Conservation (phyloP, 2,329 filamentous ascomycete species). For the Allantophomopsis cytisporea region DNA sequence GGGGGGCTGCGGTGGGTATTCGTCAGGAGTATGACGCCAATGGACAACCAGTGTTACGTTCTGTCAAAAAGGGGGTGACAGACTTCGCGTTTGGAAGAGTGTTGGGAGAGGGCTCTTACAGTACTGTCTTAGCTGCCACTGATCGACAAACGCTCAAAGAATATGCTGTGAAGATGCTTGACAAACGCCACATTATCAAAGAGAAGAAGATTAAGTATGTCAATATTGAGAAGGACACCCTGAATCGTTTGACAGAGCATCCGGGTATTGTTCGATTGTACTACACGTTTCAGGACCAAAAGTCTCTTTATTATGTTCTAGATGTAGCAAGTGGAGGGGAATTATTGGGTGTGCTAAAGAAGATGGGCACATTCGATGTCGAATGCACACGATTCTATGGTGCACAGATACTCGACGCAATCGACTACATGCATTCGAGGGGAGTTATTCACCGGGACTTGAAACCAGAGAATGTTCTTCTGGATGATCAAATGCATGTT, state of each 20-base stretch:
- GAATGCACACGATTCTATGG: conserved; percentile 92
- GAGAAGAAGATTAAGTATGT: conserved; percentile 99
- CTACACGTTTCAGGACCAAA: conserved; percentile 97
- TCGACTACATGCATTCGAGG: conserved; percentile 94
- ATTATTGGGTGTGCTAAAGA: conserved; percentile 82
- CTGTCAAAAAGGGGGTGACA: conserved; percentile 92
- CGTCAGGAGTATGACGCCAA: conserved; percentile 75
- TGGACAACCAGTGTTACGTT: conserved; percentile 67
- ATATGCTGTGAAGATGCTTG: conserved; percentile 95
- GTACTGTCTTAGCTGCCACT: conserved; percentile 83
- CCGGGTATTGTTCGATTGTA: conserved; percentile 93
- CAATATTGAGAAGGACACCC: conserved; percentile 97
- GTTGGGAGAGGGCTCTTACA: conserved; percentile 94
- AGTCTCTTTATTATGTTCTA: conserved; percentile 90
- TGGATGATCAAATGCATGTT: conserved; percentile 93
- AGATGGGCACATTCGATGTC: conserved; percentile 85
- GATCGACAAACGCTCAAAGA: conserved; percentile 91
- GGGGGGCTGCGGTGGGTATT: conserved; percentile 75
- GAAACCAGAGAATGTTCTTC: conserved; percentile 91
- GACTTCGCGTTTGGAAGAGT: conserved; percentile 91
- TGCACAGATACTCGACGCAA: conserved; percentile 88
- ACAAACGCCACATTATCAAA: conserved; percentile 98
- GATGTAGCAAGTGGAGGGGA: conserved; percentile 90
- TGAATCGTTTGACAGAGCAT: conserved; percentile 92
- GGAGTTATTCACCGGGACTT: conserved; percentile 94